These are phyloP conservation scores for Rauvolfia tetraphylla DNA, from an alignment of 257 asterid genomes.

Conservation along the genomic window DNA sequence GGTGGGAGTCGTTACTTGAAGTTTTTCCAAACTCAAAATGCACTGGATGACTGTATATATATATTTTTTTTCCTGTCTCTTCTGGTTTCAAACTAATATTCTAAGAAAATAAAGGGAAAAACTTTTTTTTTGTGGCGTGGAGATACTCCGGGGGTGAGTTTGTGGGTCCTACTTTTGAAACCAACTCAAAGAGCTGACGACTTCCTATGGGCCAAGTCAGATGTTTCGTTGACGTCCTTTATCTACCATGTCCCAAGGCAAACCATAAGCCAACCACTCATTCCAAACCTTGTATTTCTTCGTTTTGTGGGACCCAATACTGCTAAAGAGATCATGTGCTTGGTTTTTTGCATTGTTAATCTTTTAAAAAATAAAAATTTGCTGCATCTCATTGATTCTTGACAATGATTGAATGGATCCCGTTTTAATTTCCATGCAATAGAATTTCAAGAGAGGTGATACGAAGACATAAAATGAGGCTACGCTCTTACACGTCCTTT, in stretches of 20 bases:
- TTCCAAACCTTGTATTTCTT: slow-evolving; percentile 13
- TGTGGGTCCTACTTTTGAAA: background rate
- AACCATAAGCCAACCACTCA: slow-evolving; percentile 17
- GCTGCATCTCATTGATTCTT: background rate
- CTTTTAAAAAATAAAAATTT: too few species aligned
- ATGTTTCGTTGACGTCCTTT: slow-evolving; percentile 15
- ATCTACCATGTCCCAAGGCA: slow-evolving; percentile 4
- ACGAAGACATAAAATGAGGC: too few species aligned
- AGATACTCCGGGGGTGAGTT: background rate
- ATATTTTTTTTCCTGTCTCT: too few species aligned
- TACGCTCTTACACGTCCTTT: too few species aligned
- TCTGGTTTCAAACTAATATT: too few species aligned
- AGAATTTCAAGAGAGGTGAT: too few species aligned
- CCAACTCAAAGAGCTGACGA: background rate
- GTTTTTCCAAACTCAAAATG: background rate
- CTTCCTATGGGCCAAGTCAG: background rate
- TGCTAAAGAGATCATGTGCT: background rate
- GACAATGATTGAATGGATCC: background rate
- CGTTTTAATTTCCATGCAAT: background rate
- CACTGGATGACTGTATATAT: too few species aligned
- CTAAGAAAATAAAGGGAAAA: too few species aligned
- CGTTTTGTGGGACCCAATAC: background rate
- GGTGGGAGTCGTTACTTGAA: background rate
- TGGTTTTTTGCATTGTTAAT: background rate
- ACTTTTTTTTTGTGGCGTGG: too few species aligned